phyloP scores from a whole-genome alignment of 139 green algal species.

The Tetratostichococcus sp. region DNA sequence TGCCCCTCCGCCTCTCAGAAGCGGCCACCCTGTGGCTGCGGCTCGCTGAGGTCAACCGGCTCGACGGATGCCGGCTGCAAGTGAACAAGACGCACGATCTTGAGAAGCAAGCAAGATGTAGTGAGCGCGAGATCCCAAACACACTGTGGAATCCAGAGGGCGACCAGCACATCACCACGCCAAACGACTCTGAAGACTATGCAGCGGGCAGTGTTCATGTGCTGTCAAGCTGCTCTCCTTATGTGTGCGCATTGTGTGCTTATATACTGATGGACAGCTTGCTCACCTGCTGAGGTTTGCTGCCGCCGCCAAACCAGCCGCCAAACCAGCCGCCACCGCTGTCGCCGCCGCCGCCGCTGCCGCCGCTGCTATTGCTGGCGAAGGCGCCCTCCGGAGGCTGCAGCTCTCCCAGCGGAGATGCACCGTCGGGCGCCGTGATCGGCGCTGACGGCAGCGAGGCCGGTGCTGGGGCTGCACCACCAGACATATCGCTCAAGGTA shows the following conservation, averaged over 20 bases:
- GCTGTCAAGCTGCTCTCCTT: not conserved
- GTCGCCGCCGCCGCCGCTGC: not conserved
- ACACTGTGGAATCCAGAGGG: no score
- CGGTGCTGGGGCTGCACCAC: not conserved
- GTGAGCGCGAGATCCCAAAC: no score
- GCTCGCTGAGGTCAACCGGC: not conserved
- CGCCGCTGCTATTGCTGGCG: not conserved
- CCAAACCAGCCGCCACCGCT: conserved; percentile 29
- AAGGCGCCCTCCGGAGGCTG: not conserved
- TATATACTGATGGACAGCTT: no score
- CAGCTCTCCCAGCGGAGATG: not conserved
- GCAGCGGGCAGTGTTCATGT: not conserved
- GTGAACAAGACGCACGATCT: no score
- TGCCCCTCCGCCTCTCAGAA: no score
- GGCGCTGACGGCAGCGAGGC: not conserved
- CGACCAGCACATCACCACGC: no score
- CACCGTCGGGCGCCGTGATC: not conserved
- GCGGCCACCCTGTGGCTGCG: not conserved
- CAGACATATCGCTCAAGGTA: not conserved
- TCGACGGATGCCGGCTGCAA: not conserved
- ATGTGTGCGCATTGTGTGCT: no score
- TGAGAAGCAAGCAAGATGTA: no score
- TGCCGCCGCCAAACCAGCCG: conserved; percentile 31
- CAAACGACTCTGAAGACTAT: no score
- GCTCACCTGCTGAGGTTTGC: conserved; percentile 21